Conservation (phyloP, 2,329 filamentous ascomycete genomes). For the Ceratocystis papillata region DNA sequence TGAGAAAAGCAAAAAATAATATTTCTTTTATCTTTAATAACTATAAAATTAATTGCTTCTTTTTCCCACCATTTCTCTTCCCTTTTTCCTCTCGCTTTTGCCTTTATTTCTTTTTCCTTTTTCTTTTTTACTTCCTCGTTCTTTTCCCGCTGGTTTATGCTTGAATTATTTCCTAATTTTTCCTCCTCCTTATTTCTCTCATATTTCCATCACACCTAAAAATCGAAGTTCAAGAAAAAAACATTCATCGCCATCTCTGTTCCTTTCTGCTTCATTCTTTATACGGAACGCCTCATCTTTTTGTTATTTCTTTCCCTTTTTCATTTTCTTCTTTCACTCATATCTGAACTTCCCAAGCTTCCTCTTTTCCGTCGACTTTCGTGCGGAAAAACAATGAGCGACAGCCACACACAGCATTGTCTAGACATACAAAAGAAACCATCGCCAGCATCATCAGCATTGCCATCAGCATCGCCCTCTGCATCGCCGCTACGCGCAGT, state of each 20-base stretch:
- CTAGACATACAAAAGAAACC: conserved; percentile 37
- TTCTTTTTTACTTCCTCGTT: conserved; percentile 18
- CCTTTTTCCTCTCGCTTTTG: neutral
- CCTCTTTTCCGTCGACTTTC: conserved; percentile 43
- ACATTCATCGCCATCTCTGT: neutral
- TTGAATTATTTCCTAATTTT: conserved; percentile 6
- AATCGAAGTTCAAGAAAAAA: neutral
- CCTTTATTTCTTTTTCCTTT: conserved; percentile 13
- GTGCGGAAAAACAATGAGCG: conserved; percentile 28
- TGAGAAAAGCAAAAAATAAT: neutral
- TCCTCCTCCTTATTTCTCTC: conserved; percentile 11
- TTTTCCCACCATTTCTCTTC: neutral
- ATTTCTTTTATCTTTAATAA: neutral
- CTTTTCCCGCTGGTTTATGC: conserved; percentile 12
- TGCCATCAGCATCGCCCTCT: neutral
- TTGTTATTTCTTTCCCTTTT: neutral
- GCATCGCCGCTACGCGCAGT: too few species aligned
- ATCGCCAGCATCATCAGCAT: conserved; percentile 43
- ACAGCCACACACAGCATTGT: conserved; percentile 10
- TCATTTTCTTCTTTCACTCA: neutral
- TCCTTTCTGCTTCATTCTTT: conserved; percentile 14
- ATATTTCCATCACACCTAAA: neutral
- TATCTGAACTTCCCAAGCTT: neutral
- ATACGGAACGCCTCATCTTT: neutral
- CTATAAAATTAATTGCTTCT: neutral